A percentile compares a stretch with the other conserved stretches of the same genome.
phyloP scores from a whole-genome alignment of 2,329 filamentous ascomycete genomes.

The Arthroderma sp. region DNA sequence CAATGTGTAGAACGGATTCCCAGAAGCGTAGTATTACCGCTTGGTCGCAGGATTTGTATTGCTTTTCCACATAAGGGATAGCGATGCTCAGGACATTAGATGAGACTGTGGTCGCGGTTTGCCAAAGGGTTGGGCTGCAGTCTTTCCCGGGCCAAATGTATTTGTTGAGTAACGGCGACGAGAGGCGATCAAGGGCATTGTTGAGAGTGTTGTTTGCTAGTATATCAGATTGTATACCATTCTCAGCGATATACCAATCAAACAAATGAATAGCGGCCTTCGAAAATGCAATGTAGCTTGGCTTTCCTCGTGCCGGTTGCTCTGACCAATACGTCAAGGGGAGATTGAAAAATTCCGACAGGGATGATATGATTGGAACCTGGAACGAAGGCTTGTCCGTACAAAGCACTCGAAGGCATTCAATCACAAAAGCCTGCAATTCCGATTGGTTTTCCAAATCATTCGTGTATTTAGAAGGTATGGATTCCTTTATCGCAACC shows the following conservation, averaged over 20 bases:
- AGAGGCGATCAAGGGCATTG: constrained; percentile 52
- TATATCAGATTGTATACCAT: constrained; percentile 47
- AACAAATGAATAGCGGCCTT: constrained; percentile 66
- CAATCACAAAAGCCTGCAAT: constrained; percentile 23
- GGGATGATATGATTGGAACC: constrained; percentile 24
- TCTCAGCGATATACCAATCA: constrained; percentile 27
- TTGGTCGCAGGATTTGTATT: constrained; percentile 18
- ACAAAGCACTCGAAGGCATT: constrained; percentile 24
- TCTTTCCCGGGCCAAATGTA: constrained; percentile 64
- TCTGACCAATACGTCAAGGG: constrained; percentile 31
- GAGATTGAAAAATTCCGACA: constrained; percentile 58
- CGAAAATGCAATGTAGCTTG: constrained; percentile 80
- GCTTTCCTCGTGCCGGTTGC: constrained; percentile 35
- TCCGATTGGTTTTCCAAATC: constrained; percentile 27
- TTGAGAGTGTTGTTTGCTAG: constrained; percentile 56
- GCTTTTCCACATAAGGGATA: constrained; percentile 45
- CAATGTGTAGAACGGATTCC: constrained; percentile 51
- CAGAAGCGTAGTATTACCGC: constrained; percentile 49
- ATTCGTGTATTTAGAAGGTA: constrained; percentile 26
- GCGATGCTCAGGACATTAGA: constrained; percentile 55
- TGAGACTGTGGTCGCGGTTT: constrained; percentile 58
- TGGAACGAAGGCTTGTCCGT: constrained; percentile 26
- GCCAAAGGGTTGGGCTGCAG: constrained; percentile 63
- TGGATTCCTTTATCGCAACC: constrained; percentile 59
- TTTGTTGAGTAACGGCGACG: constrained; percentile 60